Percentiles rank a stretch among this genome's conserved stretches.
phyloP scores from a whole-genome alignment of 169 alveolate species.

The Cystoisospora suis region DNA sequence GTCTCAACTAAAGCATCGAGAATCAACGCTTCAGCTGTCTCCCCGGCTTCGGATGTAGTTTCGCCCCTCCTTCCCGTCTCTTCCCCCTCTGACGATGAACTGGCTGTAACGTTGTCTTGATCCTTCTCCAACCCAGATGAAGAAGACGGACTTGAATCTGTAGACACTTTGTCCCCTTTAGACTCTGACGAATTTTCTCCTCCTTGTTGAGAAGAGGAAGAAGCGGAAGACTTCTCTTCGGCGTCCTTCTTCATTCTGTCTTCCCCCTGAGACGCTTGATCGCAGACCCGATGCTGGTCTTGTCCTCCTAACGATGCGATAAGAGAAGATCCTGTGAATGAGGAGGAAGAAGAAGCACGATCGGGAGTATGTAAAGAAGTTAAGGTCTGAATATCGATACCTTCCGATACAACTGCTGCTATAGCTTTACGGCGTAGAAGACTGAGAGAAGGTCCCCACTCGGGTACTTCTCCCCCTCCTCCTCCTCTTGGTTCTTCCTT shows the following conservation, averaged over 20 bases:
- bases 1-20: constrained; percentile 7
- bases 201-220: not conserved
- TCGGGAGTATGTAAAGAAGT: not conserved
- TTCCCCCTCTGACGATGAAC: not conserved
- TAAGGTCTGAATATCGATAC: constrained; percentile 12
- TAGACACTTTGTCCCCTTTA: no score
- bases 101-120: no score
- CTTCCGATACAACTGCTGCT: constrained; percentile 22
- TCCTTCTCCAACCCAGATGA: no score
- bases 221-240: not conserved
- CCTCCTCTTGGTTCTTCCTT: no score
- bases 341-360: not conserved
- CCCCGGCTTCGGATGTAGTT: no score
- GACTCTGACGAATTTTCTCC: no score
- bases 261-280: no score
- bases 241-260: not conserved
- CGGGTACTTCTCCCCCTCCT: not conserved
- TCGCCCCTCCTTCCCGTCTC: no score
- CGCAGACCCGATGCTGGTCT: not conserved
- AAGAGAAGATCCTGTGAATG: not conserved
- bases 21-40: not conserved
- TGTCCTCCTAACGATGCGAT: not conserved
- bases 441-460: not conserved
- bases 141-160: no score
- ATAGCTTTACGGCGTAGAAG: not conserved